These are phyloP conservation scores for Dactylellina cionopaga DNA, from an alignment of 2,329 filamentous ascomycete species.

Conservation along the genomic window DNA sequence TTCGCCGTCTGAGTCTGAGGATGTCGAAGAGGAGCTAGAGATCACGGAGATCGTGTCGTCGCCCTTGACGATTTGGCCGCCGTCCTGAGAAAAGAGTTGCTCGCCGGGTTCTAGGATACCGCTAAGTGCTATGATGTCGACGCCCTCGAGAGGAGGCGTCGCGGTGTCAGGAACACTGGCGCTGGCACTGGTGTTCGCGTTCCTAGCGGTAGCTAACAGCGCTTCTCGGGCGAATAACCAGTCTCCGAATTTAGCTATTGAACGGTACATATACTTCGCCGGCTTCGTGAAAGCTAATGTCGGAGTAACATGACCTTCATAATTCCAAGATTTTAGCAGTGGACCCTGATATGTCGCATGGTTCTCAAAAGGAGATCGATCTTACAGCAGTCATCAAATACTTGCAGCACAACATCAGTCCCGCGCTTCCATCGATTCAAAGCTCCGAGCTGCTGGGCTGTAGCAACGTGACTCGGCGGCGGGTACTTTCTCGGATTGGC, in stretches of 20 bases:
- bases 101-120: slow-evolving; percentile 10
- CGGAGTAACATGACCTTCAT: slow-evolving; percentile 67
- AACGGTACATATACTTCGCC: slow-evolving; percentile 94
- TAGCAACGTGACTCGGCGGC: slow-evolving; percentile 66
- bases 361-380: not conserved
- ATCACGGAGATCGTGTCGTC: slow-evolving; percentile 38
- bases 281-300: slow-evolving; percentile 96
- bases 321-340: not conserved
- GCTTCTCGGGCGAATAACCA: slow-evolving; percentile 80
- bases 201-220: not conserved
- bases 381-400: slow-evolving; percentile 89
- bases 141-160: not conserved
- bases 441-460: slow-evolving; percentile 72
- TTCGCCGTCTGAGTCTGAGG: slow-evolving; percentile 4
- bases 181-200: not conserved
- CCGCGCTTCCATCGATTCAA: slow-evolving; percentile 46
- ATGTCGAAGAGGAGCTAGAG: slow-evolving; percentile 24
- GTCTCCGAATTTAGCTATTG: slow-evolving; percentile 89
- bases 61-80: slow-evolving; percentile 22
- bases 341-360: not conserved
- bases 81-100: slow-evolving; percentile 28
- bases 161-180: slow-evolving; percentile 21
- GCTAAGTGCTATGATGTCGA: not conserved
- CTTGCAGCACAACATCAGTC: slow-evolving; percentile 91
- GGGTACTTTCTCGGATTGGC: slow-evolving; percentile 82